Evolutionary conservation across 805 yeast genomes (phyloP).

Genomic region (Yamadazyma olivae): DNA sequence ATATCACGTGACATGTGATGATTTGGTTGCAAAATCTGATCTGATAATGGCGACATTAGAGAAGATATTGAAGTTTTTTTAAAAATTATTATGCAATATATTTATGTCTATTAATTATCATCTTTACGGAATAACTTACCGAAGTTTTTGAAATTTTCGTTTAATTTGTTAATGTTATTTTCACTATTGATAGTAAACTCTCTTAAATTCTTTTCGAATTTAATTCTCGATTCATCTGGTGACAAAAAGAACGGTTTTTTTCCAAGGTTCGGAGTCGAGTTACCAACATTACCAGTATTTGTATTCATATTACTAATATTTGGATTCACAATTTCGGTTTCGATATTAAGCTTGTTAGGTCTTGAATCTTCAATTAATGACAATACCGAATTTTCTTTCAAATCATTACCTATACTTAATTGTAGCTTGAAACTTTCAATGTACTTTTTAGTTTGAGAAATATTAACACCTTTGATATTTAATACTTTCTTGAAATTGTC

Average conservation of each 20-base stretch:
- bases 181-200: conserved; percentile 52
- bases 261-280: background rate
- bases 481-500: conserved; percentile 64
- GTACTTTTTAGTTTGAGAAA: conserved; percentile 25
- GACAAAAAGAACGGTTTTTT: conserved; percentile 4
- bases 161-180: conserved; percentile 58
- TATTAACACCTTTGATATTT: conserved; percentile 55
- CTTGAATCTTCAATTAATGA: conserved; percentile 29
- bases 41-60: conserved; percentile 4
- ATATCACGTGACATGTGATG: conserved; percentile 3
- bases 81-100: background rate
- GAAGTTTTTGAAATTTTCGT: conserved; percentile 62
- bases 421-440: conserved; percentile 37
- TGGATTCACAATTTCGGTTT: background rate
- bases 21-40: conserved; percentile 1
- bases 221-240: conserved; percentile 27
- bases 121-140: conserved; percentile 51
- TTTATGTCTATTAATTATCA: no score
- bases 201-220: conserved; percentile 43
- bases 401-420: conserved; percentile 21
- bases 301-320: background rate
- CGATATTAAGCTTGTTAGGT: background rate
- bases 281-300: background rate
- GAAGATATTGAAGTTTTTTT: background rate
- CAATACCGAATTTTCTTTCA: conserved; percentile 28